Percentiles rank a stretch among this genome's conserved stretches.
phyloP scores from a whole-genome alignment of 108 stramenopile genomes.

The Fragilariopsis cylindrus region DNA sequence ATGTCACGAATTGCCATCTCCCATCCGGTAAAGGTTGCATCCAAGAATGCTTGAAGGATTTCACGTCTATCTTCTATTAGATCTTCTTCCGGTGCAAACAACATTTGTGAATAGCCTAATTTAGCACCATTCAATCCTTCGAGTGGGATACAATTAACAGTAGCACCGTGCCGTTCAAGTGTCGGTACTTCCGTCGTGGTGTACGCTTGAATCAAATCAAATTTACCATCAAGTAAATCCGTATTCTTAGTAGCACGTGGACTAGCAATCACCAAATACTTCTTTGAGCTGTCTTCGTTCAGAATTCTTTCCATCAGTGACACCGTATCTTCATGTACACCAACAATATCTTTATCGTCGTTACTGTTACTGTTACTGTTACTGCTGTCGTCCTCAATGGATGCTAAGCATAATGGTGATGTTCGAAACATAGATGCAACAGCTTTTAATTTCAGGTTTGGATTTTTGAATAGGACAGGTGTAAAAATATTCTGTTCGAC shows the following conservation, averaged over 20 bases:
- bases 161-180: constrained; percentile 20
- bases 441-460: constrained; percentile 34
- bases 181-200: constrained; percentile 51
- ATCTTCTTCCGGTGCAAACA: constrained; percentile 43
- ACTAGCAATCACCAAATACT: constrained; percentile 34
- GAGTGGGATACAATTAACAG: background rate
- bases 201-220: constrained; percentile 45
- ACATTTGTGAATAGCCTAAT: constrained; percentile 46
- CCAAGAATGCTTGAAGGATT: constrained; percentile 34
- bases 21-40: constrained; percentile 51
- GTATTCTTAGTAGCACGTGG: constrained; percentile 49
- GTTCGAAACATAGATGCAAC: constrained; percentile 48
- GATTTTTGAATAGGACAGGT: constrained; percentile 33
- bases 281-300: constrained; percentile 5
- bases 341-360: constrained; percentile 20
- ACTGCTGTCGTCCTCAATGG: constrained; percentile 13
- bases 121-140: constrained; percentile 22
- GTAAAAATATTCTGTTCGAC: constrained; percentile 56
- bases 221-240: constrained; percentile 38
- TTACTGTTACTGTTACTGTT: background rate
- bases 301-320: constrained; percentile 39
- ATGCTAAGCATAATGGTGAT: constrained; percentile 46
- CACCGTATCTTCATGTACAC: constrained; percentile 52
- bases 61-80: constrained; percentile 29
- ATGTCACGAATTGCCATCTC: constrained; percentile 34